A percentile compares a stretch with the other conserved stretches of the same genome.
Conservation (phyloP, 2,329 filamentous ascomycete species). For the Aspergillus carbonarius region DNA sequence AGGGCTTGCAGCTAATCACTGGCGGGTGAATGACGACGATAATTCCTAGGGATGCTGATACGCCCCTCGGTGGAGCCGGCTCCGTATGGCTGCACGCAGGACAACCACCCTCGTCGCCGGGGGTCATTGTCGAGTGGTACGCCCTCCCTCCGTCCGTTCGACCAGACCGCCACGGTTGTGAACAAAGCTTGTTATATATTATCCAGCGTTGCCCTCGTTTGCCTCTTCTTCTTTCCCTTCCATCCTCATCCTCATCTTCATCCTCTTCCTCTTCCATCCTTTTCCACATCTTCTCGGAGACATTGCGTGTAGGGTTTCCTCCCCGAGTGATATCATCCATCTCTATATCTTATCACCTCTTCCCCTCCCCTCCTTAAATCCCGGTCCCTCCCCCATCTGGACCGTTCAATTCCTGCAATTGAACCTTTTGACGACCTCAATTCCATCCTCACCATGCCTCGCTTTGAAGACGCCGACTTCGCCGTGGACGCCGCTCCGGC, state of each 20-base stretch:
- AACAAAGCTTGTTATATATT: constrained; percentile 4
- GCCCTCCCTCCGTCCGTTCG: constrained; percentile 1
- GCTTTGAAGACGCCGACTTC: constrained; percentile 59
- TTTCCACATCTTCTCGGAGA: neutral
- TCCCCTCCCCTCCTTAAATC: constrained; percentile 3
- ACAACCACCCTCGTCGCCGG: constrained; percentile 7
- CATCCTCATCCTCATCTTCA: constrained; percentile 8
- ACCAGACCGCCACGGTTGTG: constrained; percentile 19
- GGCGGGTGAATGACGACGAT: constrained; percentile 30
- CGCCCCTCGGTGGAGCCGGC: constrained; percentile 24
- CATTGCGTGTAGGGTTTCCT: neutral
- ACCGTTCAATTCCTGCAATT: constrained; percentile 3
- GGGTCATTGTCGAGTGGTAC: neutral
- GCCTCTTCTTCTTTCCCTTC: constrained; percentile 9
- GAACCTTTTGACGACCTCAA: constrained; percentile 7
- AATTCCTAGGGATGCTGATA: constrained; percentile 41
- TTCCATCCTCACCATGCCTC: constrained; percentile 53
- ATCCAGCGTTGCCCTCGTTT: constrained; percentile 3
- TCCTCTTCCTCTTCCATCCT: constrained; percentile 4
- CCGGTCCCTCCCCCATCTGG: neutral
- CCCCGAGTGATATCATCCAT: constrained; percentile 18
- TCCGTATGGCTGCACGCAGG: constrained; percentile 18
- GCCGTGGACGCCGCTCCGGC: constrained; percentile 38
- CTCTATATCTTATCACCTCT: neutral
- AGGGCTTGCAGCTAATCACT: constrained; percentile 3